phyloP scores from a whole-genome alignment of 2,329 filamentous ascomycete genomes.

The Microdochium nivale region DNA sequence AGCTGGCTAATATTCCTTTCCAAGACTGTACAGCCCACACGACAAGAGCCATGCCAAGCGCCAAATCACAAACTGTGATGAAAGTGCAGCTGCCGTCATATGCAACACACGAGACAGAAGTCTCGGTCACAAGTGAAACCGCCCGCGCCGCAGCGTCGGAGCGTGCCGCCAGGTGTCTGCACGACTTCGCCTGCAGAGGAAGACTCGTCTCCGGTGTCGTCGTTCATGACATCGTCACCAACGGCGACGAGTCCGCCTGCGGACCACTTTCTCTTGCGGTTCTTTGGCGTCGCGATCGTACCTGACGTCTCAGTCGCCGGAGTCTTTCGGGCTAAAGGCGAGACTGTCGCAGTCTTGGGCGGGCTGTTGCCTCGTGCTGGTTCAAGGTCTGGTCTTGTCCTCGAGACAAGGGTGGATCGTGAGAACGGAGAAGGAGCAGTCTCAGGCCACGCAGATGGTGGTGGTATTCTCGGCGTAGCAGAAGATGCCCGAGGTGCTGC shows the following conservation, averaged over 20 bases:
- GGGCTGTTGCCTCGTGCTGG: neutral
- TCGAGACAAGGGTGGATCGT: neutral
- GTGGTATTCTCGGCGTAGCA: neutral
- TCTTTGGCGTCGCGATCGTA: neutral
- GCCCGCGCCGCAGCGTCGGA: slow-evolving; percentile 43
- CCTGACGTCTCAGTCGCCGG: neutral
- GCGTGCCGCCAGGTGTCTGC: slow-evolving; percentile 40
- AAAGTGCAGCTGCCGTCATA: slow-evolving; percentile 14
- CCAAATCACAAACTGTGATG: no score
- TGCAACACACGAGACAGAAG: slow-evolving; percentile 50
- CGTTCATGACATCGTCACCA: neutral
- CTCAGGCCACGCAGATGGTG: neutral
- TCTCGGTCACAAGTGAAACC: slow-evolving; percentile 47
- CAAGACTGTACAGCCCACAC: no score
- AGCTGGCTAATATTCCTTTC: no score
- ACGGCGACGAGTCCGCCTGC: slow-evolving; percentile 6
- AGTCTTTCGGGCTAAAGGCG: neutral
- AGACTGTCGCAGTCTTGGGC: neutral
- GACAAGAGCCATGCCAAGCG: no score
- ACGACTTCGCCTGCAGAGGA: slow-evolving; percentile 10
- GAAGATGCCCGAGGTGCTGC: neutral
- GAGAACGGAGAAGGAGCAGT: neutral
- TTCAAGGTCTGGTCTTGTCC: neutral
- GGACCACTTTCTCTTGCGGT: neutral
- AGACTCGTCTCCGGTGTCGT: neutral